Percentiles rank a stretch among this genome's conserved stretches.
These are phyloP conservation scores for Chaetomium tenue DNA, from an alignment of 495 filamentous ascomycete species.

Conservation along the genomic window DNA sequence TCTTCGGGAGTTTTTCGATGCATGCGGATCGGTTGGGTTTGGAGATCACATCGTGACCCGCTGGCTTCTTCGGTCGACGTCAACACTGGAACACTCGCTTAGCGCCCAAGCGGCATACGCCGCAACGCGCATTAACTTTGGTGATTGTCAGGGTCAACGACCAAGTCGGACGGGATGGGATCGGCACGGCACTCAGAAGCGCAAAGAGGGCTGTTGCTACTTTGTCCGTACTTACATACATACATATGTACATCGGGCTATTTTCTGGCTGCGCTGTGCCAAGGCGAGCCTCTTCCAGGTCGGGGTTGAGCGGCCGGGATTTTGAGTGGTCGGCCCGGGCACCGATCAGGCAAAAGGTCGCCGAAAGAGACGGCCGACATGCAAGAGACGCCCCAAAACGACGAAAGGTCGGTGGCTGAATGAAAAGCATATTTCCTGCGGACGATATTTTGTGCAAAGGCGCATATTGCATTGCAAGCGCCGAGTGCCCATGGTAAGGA, in stretches of 20 bases:
- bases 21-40: not conserved
- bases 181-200: not conserved
- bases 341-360: constrained; percentile 7
- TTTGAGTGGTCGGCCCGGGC: not conserved
- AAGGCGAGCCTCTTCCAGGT: not conserved
- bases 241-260: not conserved
- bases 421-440: too few relatives aligned
- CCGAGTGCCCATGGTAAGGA: not conserved
- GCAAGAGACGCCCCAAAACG: not conserved
- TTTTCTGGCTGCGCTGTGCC: not conserved
- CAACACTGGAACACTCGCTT: constrained; percentile 1
- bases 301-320: not conserved
- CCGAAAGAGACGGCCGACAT: constrained; percentile 3
- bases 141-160: constrained; percentile 6
- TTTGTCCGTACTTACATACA: not conserved
- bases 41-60: not conserved
- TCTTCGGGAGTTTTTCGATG: not conserved
- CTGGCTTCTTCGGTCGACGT: not conserved
- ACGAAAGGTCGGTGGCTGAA: not conserved
- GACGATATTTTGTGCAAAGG: too few relatives aligned
- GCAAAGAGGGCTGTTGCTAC: not conserved
- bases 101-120: not conserved
- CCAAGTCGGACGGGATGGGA: constrained; percentile 10
- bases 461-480: too few relatives aligned
- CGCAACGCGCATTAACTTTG: not conserved